These are phyloP conservation scores for Colletotrichum plurivorum DNA, from an alignment of 2,329 filamentous ascomycete genomes.

Conservation along the genomic window DNA sequence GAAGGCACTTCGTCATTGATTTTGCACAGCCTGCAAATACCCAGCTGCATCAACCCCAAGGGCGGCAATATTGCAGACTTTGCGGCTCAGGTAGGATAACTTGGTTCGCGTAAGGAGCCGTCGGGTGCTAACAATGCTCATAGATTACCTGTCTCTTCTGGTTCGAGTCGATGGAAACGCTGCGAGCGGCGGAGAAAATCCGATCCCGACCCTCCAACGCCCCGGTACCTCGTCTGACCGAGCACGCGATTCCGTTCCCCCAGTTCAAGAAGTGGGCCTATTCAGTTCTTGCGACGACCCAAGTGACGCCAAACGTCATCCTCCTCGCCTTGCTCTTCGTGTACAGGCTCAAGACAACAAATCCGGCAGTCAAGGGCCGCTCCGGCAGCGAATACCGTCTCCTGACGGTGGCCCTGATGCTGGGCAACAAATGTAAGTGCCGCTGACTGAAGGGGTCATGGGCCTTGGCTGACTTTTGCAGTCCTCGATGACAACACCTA, in stretches of 20 bases:
- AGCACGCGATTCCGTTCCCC: slow-evolving; percentile 81
- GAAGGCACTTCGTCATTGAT: slow-evolving; percentile 61
- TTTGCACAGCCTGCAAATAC: slow-evolving; percentile 77
- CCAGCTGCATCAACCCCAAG: slow-evolving; percentile 80
- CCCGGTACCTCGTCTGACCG: slow-evolving; percentile 68
- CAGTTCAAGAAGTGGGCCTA: slow-evolving; percentile 96
- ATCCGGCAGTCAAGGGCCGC: slow-evolving; percentile 90
- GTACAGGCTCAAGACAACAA: slow-evolving; percentile 91
- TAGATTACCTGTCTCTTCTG: slow-evolving; percentile 97
- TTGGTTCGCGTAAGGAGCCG: background rate
- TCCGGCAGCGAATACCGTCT: slow-evolving; percentile 94
- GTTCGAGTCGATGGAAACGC: slow-evolving; percentile 90
- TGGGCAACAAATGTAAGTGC: slow-evolving; percentile 92
- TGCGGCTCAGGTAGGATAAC: slow-evolving; percentile 78
- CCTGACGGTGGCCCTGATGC: slow-evolving; percentile 94
- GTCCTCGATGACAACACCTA: slow-evolving; percentile 99
- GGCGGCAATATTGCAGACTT: slow-evolving; percentile 86
- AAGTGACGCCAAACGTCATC: slow-evolving; percentile 96
- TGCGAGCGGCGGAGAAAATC: slow-evolving; percentile 80
- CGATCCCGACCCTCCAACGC: slow-evolving; percentile 56
- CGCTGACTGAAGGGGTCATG: too few relatives aligned
- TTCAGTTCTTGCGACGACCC: slow-evolving; percentile 90
- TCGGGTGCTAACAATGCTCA: slow-evolving; percentile 27
- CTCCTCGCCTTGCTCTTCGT: slow-evolving; percentile 92
- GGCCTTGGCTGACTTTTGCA: slow-evolving; percentile 49